Conservation (phyloP, 2,329 filamentous ascomycete species). For the Geosmithia flava region DNA sequence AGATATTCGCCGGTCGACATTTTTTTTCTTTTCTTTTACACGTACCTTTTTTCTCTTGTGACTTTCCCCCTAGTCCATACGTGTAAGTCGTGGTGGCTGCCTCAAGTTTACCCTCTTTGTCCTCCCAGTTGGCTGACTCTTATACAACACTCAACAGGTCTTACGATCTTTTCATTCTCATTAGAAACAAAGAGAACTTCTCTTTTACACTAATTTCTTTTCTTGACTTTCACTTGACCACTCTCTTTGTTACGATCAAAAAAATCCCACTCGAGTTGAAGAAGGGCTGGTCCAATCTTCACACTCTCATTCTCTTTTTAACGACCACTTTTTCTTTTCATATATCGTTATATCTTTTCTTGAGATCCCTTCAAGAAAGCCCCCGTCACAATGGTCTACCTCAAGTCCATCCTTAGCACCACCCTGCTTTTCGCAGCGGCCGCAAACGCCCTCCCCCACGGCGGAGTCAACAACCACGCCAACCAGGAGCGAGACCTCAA, state of each 20-base stretch:
- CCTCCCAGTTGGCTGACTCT: background rate
- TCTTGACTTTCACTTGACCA: background rate
- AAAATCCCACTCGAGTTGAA: background rate
- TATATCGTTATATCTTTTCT: background rate
- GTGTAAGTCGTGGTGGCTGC: background rate
- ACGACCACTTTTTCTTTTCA: background rate
- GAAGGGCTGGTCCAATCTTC: background rate
- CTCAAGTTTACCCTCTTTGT: background rate
- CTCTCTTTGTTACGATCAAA: background rate
- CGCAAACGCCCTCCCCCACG: slow-evolving; percentile 1
- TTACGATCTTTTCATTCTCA: background rate
- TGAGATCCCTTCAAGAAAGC: background rate
- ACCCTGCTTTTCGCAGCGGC: slow-evolving; percentile 1
- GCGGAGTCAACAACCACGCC: background rate
- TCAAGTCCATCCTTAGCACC: slow-evolving; percentile 1
- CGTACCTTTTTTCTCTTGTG: background rate
- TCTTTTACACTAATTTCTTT: background rate
- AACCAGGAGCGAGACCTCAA: background rate
- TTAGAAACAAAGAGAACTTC: no score
- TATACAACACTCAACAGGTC: background rate
- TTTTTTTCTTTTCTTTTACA: background rate
- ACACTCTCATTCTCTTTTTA: background rate
- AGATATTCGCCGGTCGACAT: background rate
- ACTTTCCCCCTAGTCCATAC: background rate
- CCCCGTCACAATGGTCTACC: slow-evolving; percentile 1